Evolutionary conservation across 192 early-diverging fungal species (phyloP).

Genomic region (Linnemannia schmuckeri): DNA sequence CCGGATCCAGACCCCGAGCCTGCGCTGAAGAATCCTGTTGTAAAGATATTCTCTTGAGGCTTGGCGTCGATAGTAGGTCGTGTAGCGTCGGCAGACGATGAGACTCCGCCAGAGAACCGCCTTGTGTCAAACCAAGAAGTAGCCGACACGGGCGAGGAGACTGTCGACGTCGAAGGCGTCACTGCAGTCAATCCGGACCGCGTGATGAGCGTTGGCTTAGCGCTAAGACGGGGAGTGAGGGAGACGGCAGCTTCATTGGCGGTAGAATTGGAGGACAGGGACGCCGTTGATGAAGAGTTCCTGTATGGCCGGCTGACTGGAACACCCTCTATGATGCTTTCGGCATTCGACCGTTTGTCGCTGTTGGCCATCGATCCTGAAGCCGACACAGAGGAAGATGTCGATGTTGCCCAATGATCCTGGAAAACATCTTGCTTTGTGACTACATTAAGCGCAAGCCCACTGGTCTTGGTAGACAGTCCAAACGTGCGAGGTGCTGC

Average conservation of each 20-base stretch:
- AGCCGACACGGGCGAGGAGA: constrained; percentile 47
- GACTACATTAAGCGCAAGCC: constrained; percentile 31
- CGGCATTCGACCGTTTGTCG: constrained; percentile 11
- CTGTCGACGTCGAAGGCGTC: constrained; percentile 42
- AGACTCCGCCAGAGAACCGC: constrained; percentile 5
- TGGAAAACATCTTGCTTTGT: constrained; percentile 50
- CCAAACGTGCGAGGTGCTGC: constrained; percentile 26
- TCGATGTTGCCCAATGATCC: constrained; percentile 32
- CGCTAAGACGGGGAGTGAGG: not conserved
- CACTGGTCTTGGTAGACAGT: constrained; percentile 14
- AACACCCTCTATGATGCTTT: not conserved
- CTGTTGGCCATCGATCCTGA: constrained; percentile 19
- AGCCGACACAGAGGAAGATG: constrained; percentile 23
- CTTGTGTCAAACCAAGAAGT: constrained; percentile 44
- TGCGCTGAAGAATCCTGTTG: not conserved
- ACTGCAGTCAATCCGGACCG: constrained; percentile 31
- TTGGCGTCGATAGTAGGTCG: not conserved
- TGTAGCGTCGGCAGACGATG: not conserved
- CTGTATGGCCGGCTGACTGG: not conserved
- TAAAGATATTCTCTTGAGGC: not conserved
- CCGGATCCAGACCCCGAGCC: not conserved
- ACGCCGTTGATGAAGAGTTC: constrained; percentile 7
- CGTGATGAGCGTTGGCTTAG: constrained; percentile 42
- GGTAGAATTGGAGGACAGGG: constrained; percentile 12
- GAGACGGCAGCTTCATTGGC: constrained; percentile 10